Conservation (phyloP, 805 yeast species). For the Lipomyces yamanashiensis region DNA sequence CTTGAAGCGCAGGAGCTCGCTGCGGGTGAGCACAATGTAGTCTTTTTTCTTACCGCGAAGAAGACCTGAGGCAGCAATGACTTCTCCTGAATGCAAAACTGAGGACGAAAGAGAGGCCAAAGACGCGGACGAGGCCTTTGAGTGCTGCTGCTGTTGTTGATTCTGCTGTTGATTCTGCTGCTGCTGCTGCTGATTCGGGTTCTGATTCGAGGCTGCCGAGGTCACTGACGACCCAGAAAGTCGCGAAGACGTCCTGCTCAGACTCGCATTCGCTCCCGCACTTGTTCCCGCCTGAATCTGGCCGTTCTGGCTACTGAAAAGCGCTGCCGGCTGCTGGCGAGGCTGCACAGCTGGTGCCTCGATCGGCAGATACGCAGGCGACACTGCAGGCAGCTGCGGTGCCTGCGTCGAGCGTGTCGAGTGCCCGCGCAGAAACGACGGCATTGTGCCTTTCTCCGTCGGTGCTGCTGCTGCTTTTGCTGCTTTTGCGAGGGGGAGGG, state of each 20-base stretch:
- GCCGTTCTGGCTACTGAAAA: background rate
- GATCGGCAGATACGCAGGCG: constrained; percentile 14
- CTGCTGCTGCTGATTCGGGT: too few species aligned
- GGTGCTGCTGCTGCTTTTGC: background rate
- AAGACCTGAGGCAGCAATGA: constrained; percentile 34
- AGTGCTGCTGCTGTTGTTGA: too few species aligned
- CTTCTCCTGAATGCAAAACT: constrained; percentile 37
- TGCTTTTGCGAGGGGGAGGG: background rate
- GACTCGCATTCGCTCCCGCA: background rate
- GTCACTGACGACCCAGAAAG: background rate
- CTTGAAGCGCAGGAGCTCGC: constrained; percentile 37
- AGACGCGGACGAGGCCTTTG: background rate
- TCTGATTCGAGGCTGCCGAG: background rate
- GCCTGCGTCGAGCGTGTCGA: constrained; percentile 12
- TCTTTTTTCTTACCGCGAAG: constrained; percentile 38
- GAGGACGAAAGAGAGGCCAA: background rate
- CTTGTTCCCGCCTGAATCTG: background rate
- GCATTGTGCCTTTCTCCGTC: background rate
- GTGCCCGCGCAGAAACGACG: constrained; percentile 14
- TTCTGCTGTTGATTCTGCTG: too few species aligned
- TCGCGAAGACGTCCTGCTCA: constrained; percentile 3
- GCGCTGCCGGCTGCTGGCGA: too few species aligned
- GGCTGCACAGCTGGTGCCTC: background rate
- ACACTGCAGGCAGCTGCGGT: constrained; percentile 1
- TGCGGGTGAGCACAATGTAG: constrained; percentile 35